These are phyloP conservation scores for Achlya hypogyna DNA, from an alignment of 352 stramenopile species.

Conservation along the genomic window DNA sequence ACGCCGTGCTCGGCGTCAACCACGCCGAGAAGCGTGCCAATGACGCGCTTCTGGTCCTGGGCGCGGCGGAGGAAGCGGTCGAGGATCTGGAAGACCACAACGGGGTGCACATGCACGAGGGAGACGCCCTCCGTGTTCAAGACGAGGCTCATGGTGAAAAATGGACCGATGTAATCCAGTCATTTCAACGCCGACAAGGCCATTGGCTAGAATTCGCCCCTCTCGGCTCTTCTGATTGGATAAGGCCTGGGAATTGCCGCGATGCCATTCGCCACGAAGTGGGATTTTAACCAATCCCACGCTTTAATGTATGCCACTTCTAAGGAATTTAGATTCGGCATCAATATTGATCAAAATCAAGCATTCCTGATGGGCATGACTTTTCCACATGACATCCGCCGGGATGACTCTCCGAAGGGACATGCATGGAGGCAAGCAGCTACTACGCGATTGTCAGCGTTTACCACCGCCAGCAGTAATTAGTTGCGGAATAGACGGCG, in stretches of 20 bases:
- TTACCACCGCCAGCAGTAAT: no score
- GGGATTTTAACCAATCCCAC: not conserved
- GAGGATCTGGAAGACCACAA: conserved; percentile 95
- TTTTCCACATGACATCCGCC: no score
- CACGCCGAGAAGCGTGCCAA: conserved; percentile 94
- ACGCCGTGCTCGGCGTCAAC: conserved; percentile 60
- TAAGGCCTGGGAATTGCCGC: not conserved
- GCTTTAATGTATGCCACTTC: not conserved
- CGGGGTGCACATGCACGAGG: conserved; percentile 87
- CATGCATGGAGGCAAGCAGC: no score
- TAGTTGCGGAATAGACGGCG: no score
- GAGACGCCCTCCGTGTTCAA: conserved; percentile 73
- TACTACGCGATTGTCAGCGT: no score
- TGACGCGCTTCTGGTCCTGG: conserved; percentile 91
- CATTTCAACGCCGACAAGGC: not conserved
- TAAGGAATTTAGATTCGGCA: no score
- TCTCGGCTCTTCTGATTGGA: not conserved
- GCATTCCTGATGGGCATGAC: no score
- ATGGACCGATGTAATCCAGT: conserved; percentile 5
- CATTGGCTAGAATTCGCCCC: conserved; percentile 12
- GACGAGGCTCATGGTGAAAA: conserved; percentile 30
- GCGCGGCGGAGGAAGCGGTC: conserved; percentile 93
- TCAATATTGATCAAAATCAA: not conserved
- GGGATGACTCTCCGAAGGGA: no score
- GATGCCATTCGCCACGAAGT: no score